These are phyloP conservation scores for Metschnikowia colocasiae DNA, from an alignment of 805 yeast genomes.

Conservation along the genomic window DNA sequence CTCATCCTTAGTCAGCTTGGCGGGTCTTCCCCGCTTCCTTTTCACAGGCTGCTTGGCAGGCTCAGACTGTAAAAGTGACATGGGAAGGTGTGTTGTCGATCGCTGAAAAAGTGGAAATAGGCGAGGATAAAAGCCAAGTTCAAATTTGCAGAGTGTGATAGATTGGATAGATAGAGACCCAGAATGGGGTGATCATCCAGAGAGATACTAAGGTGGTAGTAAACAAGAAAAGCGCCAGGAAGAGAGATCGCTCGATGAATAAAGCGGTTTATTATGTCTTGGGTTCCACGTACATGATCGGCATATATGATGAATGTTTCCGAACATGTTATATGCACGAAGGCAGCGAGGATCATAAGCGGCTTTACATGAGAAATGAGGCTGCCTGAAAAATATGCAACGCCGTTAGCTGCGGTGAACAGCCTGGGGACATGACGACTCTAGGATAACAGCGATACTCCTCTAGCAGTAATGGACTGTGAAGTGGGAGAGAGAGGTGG, in stretches of 20 bases:
- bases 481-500: neutral
- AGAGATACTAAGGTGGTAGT: neutral
- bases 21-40: conserved; percentile 45
- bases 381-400: neutral
- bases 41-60: conserved; percentile 23
- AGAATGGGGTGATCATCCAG: neutral
- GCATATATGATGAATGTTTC: conserved; percentile 3
- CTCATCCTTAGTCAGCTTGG: conserved; percentile 39
- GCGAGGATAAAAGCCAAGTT: neutral
- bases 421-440: neutral
- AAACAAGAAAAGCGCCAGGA: neutral
- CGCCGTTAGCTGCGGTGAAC: neutral
- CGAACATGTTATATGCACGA: conserved; percentile 1
- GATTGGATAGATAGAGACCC: neutral
- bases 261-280: neutral
- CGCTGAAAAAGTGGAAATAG: neutral
- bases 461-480: neutral
- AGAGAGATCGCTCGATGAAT: neutral
- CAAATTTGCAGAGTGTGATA: neutral
- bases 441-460: neutral
- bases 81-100: neutral
- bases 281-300: conserved; percentile 1
- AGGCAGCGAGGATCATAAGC: conserved; percentile 1
- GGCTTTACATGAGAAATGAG: neutral
- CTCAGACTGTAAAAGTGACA: conserved; percentile 2